phyloP scores from a whole-genome alignment of 2,329 filamentous ascomycete species.

The Aspergillus tanneri region DNA sequence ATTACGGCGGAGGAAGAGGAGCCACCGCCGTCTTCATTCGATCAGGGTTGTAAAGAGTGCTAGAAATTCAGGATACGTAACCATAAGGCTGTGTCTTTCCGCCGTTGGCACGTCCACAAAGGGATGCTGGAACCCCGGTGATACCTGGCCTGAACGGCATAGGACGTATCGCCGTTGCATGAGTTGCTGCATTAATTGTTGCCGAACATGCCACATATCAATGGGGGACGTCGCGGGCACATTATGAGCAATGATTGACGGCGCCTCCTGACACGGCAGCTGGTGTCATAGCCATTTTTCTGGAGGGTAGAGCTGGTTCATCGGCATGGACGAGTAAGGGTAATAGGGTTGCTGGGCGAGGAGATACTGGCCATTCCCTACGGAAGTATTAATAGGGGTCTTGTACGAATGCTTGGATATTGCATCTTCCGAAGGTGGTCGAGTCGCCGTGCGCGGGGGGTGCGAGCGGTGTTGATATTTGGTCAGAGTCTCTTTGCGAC shows the following conservation, averaged over 20 bases:
- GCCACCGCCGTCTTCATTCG: too few relatives aligned
- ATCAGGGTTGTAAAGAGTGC: too few relatives aligned
- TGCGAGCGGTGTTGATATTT: slow-evolving; percentile 44
- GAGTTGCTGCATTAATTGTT: slow-evolving; percentile 35
- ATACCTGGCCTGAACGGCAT: slow-evolving; percentile 31
- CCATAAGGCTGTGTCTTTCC: slow-evolving; percentile 33
- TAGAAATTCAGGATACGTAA: slow-evolving; percentile 34
- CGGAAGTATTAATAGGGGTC: too few relatives aligned
- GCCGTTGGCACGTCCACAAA: slow-evolving; percentile 30
- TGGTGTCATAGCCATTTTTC: slow-evolving; percentile 33
- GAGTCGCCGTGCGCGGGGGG: slow-evolving; percentile 33
- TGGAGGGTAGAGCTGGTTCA: slow-evolving; percentile 38
- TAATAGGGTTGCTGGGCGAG: slow-evolving; percentile 40
- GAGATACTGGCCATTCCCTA: too few relatives aligned
- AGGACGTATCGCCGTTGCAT: slow-evolving; percentile 36
- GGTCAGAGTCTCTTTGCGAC: slow-evolving; percentile 42
- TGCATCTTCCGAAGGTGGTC: slow-evolving; percentile 38
- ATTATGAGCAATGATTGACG: slow-evolving; percentile 33
- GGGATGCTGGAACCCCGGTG: slow-evolving; percentile 31
- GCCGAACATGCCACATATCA: slow-evolving; percentile 28
- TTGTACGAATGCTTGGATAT: too few relatives aligned
- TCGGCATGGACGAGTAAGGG: slow-evolving; percentile 32
- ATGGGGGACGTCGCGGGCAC: too few relatives aligned
- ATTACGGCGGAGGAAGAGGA: too few relatives aligned
- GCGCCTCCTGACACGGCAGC: slow-evolving; percentile 32